A percentile compares a stretch with the other conserved stretches of the same genome.
These are phyloP conservation scores for Arthrinium puccinioides DNA, from an alignment of 2,329 filamentous ascomycete genomes.

Conservation along the genomic window DNA sequence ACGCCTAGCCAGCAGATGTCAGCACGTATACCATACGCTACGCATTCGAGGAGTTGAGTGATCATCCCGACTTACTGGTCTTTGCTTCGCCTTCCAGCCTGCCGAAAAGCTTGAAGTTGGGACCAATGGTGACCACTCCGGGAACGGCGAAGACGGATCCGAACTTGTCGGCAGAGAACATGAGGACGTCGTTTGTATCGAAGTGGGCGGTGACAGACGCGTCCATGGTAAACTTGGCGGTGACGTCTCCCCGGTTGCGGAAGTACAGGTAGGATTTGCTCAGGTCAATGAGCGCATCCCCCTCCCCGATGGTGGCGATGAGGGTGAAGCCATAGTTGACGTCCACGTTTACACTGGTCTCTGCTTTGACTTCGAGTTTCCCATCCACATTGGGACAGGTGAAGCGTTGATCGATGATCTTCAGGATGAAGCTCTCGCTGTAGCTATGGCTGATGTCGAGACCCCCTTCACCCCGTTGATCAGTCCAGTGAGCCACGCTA, in stretches of 20 bases:
- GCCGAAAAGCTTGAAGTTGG: no score
- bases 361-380: neutral
- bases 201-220: neutral
- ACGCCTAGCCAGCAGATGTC: no score
- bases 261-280: neutral
- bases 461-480: neutral
- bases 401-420: neutral
- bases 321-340: neutral
- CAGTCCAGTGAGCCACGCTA: neutral
- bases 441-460: neutral
- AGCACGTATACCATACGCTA: no score
- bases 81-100: no score
- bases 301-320: neutral
- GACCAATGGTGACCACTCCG: slow-evolving; percentile 8
- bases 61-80: no score
- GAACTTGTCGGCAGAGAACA: slow-evolving; percentile 2
- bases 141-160: slow-evolving; percentile 3
- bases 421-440: neutral
- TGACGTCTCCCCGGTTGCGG: neutral
- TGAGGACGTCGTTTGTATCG: neutral
- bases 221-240: slow-evolving; percentile 5
- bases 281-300: neutral
- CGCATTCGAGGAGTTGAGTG: no score
- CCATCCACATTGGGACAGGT: neutral
- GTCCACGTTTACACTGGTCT: neutral